Conservation (phyloP, 805 yeast genomes). For the Suhomyces sp. region DNA sequence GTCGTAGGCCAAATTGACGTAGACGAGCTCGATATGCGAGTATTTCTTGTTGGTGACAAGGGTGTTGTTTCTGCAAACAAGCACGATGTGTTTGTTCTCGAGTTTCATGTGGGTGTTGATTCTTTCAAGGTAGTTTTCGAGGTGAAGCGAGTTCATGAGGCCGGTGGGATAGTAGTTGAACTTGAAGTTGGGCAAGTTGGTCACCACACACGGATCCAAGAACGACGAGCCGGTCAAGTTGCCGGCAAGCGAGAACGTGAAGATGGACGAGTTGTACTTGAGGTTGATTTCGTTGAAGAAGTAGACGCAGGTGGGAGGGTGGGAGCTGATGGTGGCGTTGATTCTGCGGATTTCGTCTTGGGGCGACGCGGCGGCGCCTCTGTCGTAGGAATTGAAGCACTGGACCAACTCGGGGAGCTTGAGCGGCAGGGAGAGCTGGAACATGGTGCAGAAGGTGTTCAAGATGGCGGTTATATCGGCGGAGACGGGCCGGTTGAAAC, state of each 20-base stretch:
- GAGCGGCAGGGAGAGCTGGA: neutral
- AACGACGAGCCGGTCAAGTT: conserved; percentile 20
- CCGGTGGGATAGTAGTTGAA: conserved; percentile 17
- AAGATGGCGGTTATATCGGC: neutral
- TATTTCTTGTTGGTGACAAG: conserved; percentile 9
- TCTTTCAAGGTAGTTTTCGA: conserved; percentile 14
- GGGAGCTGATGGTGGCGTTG: conserved; percentile 3
- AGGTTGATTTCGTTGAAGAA: conserved; percentile 21
- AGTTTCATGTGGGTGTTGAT: conserved; percentile 14
- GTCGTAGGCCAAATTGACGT: conserved; percentile 13
- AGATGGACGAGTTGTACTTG: conserved; percentile 10
- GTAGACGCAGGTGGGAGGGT: conserved; percentile 15
- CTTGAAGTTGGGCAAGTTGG: conserved; percentile 4
- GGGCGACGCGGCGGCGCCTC: neutral
- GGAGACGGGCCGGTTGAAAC: neutral
- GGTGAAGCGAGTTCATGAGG: conserved; percentile 16
- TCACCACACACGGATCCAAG: conserved; percentile 20
- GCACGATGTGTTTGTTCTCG: conserved; percentile 11
- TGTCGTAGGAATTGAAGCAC: neutral
- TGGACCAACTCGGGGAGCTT: neutral
- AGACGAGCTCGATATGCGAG: conserved; percentile 14
- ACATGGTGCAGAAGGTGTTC: neutral
- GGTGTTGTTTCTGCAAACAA: conserved; percentile 16
- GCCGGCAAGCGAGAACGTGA: conserved; percentile 20
- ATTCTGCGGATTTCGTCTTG: conserved; percentile 1